These are phyloP conservation scores for Apiospora koreana DNA, from an alignment of 2,329 filamentous ascomycete species.

Conservation along the genomic window DNA sequence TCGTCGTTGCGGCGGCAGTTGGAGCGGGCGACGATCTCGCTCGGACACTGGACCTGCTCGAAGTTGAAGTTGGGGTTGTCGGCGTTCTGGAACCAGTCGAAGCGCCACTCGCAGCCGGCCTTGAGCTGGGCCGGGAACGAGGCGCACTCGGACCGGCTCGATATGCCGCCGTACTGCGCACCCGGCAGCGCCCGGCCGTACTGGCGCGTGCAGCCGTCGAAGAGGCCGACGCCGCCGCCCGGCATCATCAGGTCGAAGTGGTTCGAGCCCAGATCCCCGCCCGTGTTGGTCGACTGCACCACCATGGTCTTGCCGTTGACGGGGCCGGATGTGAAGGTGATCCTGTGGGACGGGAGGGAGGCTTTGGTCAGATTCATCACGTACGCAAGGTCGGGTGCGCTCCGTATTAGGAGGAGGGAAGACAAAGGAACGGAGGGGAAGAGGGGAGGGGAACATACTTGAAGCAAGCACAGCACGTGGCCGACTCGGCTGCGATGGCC, in stretches of 20 bases:
- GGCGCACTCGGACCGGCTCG: conserved; percentile 42
- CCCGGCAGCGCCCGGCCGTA: conserved; percentile 41
- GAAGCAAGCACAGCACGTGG: conserved; percentile 60
- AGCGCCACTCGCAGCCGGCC: conserved; percentile 52
- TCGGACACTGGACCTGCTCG: conserved; percentile 48
- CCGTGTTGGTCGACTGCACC: conserved; percentile 59
- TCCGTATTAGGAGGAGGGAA: neutral
- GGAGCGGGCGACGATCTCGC: conserved; percentile 43
- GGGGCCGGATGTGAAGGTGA: conserved; percentile 39
- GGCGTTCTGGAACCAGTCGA: conserved; percentile 52
- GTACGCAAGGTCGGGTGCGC: neutral
- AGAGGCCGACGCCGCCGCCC: conserved; percentile 51
- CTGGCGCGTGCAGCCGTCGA: conserved; percentile 45
- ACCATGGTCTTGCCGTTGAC: conserved; percentile 57
- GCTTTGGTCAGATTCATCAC: too few species aligned
- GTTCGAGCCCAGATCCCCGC: conserved; percentile 49
- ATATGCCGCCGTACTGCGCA: conserved; percentile 48
- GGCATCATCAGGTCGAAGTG: conserved; percentile 54
- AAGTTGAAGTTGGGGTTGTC: conserved; percentile 49
- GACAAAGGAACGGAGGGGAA: neutral
- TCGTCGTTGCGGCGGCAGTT: conserved; percentile 36
- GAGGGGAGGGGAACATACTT: conserved; percentile 32
- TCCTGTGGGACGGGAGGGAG: conserved; percentile 17
- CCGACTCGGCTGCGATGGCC: conserved; percentile 44
- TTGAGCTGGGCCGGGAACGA: conserved; percentile 44